These are phyloP conservation scores for Astraeus odoratus DNA, from an alignment of 768 basidiomycete species.

Conservation along the genomic window DNA sequence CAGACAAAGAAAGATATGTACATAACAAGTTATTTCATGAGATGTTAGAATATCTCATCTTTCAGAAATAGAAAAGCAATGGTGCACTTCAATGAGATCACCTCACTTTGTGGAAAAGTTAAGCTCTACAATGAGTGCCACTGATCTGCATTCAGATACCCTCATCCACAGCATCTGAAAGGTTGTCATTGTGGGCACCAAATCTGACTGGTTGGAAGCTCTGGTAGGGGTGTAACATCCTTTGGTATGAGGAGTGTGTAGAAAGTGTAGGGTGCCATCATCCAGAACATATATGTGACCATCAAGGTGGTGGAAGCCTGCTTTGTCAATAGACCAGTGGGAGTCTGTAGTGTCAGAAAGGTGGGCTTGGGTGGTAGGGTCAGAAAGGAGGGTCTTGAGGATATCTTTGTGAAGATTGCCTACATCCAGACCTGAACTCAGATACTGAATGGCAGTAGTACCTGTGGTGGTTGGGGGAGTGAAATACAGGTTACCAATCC, in stretches of 20 bases:
- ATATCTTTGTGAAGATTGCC: too few relatives aligned
- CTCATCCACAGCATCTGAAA: conserved; percentile 71
- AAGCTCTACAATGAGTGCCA: conserved; percentile 82
- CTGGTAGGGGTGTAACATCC: conserved; percentile 67
- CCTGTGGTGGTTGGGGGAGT: neutral
- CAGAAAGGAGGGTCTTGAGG: too few relatives aligned
- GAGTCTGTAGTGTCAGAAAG: too few relatives aligned
- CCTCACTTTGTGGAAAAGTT: conserved; percentile 92
- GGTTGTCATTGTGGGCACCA: conserved; percentile 90
- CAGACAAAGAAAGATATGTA: conserved; percentile 73
- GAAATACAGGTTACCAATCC: neutral
- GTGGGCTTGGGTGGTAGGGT: too few relatives aligned
- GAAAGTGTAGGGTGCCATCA: too few relatives aligned
- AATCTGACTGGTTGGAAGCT: conserved; percentile 58
- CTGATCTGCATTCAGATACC: conserved; percentile 71
- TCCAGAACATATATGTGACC: too few relatives aligned
- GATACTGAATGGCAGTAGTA: neutral
- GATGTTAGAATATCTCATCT: neutral
- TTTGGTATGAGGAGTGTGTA: conserved; percentile 22
- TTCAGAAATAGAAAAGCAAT: neutral
- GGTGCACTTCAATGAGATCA: conserved; percentile 81
- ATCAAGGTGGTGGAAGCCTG: too few relatives aligned
- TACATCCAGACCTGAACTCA: too few relatives aligned
- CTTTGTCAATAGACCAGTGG: too few relatives aligned
- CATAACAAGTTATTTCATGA: conserved; percentile 74